Base-by-base conservation (phyloP, 1,284 basidiomycete species). In the Termitomyces sp. region DNA sequence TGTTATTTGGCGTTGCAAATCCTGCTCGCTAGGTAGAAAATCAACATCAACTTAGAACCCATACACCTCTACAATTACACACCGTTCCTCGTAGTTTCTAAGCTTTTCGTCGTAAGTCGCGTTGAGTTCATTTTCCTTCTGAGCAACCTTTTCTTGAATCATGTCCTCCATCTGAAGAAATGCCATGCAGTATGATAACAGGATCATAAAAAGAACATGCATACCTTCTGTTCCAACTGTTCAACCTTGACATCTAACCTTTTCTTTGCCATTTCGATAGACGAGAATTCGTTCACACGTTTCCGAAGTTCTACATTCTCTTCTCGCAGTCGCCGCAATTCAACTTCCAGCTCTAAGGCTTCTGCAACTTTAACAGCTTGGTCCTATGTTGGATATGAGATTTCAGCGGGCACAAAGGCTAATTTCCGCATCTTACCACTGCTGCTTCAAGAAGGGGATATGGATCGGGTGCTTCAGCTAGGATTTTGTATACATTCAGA, bases 91-190 rank as follows among this genome's bases (percentile, higher is more conserved):
- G 62, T 96, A 96, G 69, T 98, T 98, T 54, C 90, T 80, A 68
- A 98, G 80, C 63, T 89, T 87, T 74, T 99, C 96, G 64, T 98
- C 95, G 64, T 97, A 98, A 5, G 92, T 94, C 17, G 96, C 96
- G 61, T 95, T 92, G 10, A 98, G 77, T 72, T 98, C 95, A 56
- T 92, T 94, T 75, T 97, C 93, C 71, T 97, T 95, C 68, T 92
- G 90, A 0, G 78, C 76, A 15, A 96, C 87, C 63, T 88, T 86
- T 62, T 96, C 92, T 57, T 84, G 80, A 53, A 98, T 90, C 70
- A 92, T 75, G 40, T 89, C 85, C 31, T 98, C 94, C 91, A 98
- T 96, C 88, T 70, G 58, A 43, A 39, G 8, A 56, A 38, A 40
- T 7, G 50, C 38, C 17, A 58, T 45, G 19, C 24, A 26, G 38